Evolutionary conservation across 495 filamentous ascomycete genomes (phyloP), one percentile per base, ranked within the genome.

Genomic region (Neurospora cerealis): DNA sequence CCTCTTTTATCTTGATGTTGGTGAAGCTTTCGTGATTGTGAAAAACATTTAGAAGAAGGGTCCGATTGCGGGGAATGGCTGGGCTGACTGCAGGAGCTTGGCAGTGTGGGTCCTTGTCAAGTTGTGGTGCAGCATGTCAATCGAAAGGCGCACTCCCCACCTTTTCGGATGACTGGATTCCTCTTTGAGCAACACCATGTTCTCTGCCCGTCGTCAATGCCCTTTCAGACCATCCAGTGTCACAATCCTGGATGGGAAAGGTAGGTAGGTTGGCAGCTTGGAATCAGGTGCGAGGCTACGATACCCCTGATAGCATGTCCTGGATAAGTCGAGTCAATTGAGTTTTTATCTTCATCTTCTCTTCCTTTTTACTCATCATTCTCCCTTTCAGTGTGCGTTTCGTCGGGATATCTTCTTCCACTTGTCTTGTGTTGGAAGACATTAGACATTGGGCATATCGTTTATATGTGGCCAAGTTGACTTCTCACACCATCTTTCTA

Each of bases 91-190:
- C 28, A 62, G 13, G 21, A 8, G 54, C 24, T 62, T 32, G 24
- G 54, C 54, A 32, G 6, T 5, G 54, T 62, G 54, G 54, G 28
- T 34, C 54, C 54, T 62, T 32, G 54, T 62, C 54, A 62, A 62
- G 54, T 32, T 62, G 7, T 62, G 24, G 54, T 62, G 54, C 54
- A 62, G 54, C 78, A 81, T 81, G 79, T 81, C 79, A 81, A 81
- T 75, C 54, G 78, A 80, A 81, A 80, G 79, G 79, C 79, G 79
- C 77, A 44, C 44, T 41, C 76, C 71, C 69, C 76, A 75, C 40
- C 48, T 77, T 74, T 70, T 71, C 69, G 46, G 54, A 62, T 62
- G 54, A 62, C 54, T 62, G 54, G 28, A 62, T 34, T 62, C 15
- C 54, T 17, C 48, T 62, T 62, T 62, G 54, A 34, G 54, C 54